Base-by-base conservation (phyloP, 306 rosid species). In the Cyclanthera cordifolia region DNA sequence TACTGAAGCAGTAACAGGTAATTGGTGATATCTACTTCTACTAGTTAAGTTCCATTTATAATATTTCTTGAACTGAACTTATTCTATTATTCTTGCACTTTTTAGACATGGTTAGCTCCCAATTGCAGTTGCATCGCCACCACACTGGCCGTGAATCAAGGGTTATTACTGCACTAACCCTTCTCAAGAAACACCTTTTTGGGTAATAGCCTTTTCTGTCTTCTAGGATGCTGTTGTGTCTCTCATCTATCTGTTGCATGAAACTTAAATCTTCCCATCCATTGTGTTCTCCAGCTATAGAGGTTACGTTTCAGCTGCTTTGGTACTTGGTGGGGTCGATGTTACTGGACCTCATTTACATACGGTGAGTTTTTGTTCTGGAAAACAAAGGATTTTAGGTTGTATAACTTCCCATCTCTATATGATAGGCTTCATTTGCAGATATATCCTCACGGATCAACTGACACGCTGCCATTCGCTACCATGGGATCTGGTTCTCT, bases 321-420 rank as follows among this genome's bases (percentile, higher is more conserved):
- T 92, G 80, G 98, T 92, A 67, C 98, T 92, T n/a, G 96, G 98
- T 19, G 98, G 98, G 52, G 95, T 93, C 66, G 98, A 93, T 82
- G 73, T 80, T 79, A 89, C 91, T 28, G 98, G 98, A 70, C 96
- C 96, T 50, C 96, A 93, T 81, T 77, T 93, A 63, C 95, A 93
- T 49, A 93, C 96, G 8, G 98, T 89, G 75, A 84, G 95, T 83
- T 75, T 37, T 67, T 63, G 28, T 28, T 20, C 15, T 66, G 27
- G 23, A 50, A 41, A 25, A 55, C n/a, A n/a, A 77, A 27, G 9
- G 45, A 61, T 37, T 76, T 74, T 64, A 13, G 25, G 52, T 60
- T 67, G 67, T 72, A 59, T 57, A 19, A 43, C 56, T 45, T 20
- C 67, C 69, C 71, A 70, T 66, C 16, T 76, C 24, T 28, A n/a